Evolutionary conservation across 495 filamentous ascomycete genomes (phyloP).

Genomic region (Podospora bellae-mahoneyi): DNA sequence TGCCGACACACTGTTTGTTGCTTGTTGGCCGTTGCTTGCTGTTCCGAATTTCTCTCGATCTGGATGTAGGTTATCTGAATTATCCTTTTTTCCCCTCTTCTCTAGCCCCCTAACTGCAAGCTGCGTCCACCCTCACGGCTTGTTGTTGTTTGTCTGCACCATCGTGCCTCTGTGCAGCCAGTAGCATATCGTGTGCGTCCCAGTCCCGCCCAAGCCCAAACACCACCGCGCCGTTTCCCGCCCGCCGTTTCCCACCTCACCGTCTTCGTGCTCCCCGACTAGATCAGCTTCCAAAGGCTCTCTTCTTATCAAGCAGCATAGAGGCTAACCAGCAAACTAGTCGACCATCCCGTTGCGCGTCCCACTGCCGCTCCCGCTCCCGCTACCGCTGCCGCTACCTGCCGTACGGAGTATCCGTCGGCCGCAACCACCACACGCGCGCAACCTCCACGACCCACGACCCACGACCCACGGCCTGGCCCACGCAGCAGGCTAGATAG

Average conservation of each 20-base stretch:
- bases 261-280: slow-evolving; percentile 7
- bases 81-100: not conserved
- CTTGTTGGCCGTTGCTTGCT: not conserved
- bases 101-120: not conserved
- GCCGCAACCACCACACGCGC: not conserved
- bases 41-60: not conserved
- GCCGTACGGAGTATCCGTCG: not conserved
- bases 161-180: slow-evolving; percentile 9
- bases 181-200: not conserved
- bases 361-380: not conserved
- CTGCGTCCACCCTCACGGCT: not conserved
- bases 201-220: not conserved
- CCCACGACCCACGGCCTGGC: not conserved
- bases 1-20: not conserved
- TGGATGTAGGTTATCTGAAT: not conserved
- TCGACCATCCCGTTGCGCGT: not conserved
- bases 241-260: not conserved
- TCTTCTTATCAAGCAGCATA: not conserved
- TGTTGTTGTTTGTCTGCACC: slow-evolving; percentile 13
- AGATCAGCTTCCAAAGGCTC: not conserved
- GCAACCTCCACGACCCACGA: not conserved
- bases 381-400: not conserved
- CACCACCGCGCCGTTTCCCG: not conserved
- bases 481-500: not conserved
- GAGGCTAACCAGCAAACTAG: not conserved